Evolutionary conservation across 192 early-diverging fungal genomes (phyloP).

Genomic region (Phycomyces nitens): DNA sequence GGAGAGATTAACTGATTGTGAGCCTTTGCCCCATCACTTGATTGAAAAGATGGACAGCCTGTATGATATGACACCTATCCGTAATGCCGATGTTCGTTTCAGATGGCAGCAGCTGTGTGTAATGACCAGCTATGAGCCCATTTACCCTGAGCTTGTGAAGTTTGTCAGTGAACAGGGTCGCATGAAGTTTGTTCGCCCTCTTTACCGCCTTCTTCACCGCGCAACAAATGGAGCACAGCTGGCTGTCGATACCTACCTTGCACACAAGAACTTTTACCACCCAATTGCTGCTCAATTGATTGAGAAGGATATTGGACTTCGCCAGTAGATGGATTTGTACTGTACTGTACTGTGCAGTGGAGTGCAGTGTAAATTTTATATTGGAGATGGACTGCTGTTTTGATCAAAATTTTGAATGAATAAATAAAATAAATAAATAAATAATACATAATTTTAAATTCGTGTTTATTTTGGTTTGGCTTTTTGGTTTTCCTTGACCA

Average conservation of each 20-base stretch:
- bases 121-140: conserved; percentile 67
- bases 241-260: conserved; percentile 77
- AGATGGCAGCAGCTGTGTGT: conserved; percentile 84
- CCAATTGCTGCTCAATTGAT: conserved; percentile 90
- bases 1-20: conserved; percentile 63
- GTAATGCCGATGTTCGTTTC: conserved; percentile 85
- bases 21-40: conserved; percentile 53
- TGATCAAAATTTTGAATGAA: too few relatives aligned
- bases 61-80: conserved; percentile 64
- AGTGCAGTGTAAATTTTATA: too few relatives aligned
- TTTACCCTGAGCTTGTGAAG: conserved; percentile 66
- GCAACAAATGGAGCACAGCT: conserved; percentile 68
- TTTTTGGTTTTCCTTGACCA: too few relatives aligned
- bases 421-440: too few relatives aligned
- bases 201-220: conserved; percentile 69
- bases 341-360: too few relatives aligned
- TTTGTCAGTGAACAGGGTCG: conserved; percentile 86
- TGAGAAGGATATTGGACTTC: conserved; percentile 69
- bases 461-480: too few relatives aligned
- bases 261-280: conserved; percentile 82
- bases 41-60: conserved; percentile 66
- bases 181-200: conserved; percentile 89
- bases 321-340: neutral
- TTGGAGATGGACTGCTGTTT: too few relatives aligned
- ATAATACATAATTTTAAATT: too few relatives aligned